Evolutionary conservation across 2,329 filamentous ascomycete genomes (phyloP).

Genomic region (Ophiostoma perfectum): DNA sequence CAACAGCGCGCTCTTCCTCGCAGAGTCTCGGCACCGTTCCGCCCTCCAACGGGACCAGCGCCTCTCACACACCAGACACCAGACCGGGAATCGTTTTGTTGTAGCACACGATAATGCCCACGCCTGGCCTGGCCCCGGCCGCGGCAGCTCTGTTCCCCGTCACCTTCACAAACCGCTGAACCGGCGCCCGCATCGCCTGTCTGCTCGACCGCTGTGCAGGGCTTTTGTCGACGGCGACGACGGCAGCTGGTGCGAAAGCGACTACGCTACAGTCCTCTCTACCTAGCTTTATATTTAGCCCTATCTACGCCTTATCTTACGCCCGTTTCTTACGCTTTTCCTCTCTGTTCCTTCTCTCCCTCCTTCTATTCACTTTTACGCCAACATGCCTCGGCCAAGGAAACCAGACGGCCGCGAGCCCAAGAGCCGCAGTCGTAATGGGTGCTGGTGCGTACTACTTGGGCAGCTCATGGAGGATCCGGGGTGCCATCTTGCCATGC

Average conservation of each 20-base stretch:
- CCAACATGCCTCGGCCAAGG: constrained; percentile 59
- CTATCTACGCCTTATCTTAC: constrained; percentile 7
- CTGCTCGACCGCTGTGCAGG: neutral
- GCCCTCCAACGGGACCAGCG: too few relatives aligned
- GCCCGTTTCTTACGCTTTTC: neutral
- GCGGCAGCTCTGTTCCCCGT: constrained; percentile 14
- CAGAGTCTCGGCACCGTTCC: too few relatives aligned
- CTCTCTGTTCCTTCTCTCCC: neutral
- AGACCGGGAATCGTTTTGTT: neutral
- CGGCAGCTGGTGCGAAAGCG: neutral
- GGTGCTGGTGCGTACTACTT: constrained; percentile 53
- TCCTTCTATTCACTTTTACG: neutral
- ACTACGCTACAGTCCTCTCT: constrained; percentile 3
- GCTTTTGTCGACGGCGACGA: too few relatives aligned
- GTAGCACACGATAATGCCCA: constrained; percentile 12
- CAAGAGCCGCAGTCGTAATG: constrained; percentile 62
- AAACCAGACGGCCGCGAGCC: constrained; percentile 58
- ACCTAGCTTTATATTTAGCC: neutral
- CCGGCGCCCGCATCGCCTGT: neutral
- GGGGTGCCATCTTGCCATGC: neutral
- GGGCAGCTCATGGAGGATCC: neutral
- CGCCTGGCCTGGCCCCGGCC: constrained; percentile 22
- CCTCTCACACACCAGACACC: neutral
- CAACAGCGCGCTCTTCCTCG: neutral
- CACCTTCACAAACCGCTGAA: neutral